Conservation (phyloP, 805 yeast genomes). For the Ogataea pilisensis region DNA sequence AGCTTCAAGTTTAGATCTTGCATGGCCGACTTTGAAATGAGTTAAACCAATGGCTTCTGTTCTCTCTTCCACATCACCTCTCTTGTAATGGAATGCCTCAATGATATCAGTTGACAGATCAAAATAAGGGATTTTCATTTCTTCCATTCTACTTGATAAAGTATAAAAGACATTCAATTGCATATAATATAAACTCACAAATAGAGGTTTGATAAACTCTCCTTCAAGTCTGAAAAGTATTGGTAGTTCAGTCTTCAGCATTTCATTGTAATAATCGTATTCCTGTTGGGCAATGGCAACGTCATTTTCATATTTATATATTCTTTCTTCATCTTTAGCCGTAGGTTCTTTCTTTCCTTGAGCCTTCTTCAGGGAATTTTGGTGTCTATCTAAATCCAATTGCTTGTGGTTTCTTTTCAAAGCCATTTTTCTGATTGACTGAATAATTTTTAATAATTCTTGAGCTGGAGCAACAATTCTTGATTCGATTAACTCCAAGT, state of each 20-base stretch:
- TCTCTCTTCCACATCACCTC: slow-evolving; percentile 88
- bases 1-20: slow-evolving; percentile 77
- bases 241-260: slow-evolving; percentile 89
- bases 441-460: slow-evolving; percentile 78
- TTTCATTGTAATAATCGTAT: slow-evolving; percentile 90
- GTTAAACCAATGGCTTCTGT: slow-evolving; percentile 88
- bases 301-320: slow-evolving; percentile 87
- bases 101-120: slow-evolving; percentile 80
- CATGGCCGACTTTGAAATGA: slow-evolving; percentile 86
- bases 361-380: slow-evolving; percentile 61
- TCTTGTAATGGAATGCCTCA: slow-evolving; percentile 72
- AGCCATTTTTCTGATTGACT: slow-evolving; percentile 86
- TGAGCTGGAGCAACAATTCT: slow-evolving; percentile 90
- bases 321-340: slow-evolving; percentile 84
- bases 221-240: slow-evolving; percentile 82
- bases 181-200: slow-evolving; percentile 94
- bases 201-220: slow-evolving; percentile 88
- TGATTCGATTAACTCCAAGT: slow-evolving; percentile 84
- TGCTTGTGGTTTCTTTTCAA: slow-evolving; percentile 94
- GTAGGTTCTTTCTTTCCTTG: slow-evolving; percentile 81
- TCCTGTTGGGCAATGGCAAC: slow-evolving; percentile 91
- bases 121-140: slow-evolving; percentile 94
- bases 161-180: slow-evolving; percentile 96
- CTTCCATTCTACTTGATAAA: slow-evolving; percentile 85
- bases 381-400: slow-evolving; percentile 86